A percentile compares a stretch with the other conserved stretches of the same genome.
These are phyloP conservation scores for Phoma sp. DNA, from an alignment of 2,329 filamentous ascomycete species.

Conservation along the genomic window DNA sequence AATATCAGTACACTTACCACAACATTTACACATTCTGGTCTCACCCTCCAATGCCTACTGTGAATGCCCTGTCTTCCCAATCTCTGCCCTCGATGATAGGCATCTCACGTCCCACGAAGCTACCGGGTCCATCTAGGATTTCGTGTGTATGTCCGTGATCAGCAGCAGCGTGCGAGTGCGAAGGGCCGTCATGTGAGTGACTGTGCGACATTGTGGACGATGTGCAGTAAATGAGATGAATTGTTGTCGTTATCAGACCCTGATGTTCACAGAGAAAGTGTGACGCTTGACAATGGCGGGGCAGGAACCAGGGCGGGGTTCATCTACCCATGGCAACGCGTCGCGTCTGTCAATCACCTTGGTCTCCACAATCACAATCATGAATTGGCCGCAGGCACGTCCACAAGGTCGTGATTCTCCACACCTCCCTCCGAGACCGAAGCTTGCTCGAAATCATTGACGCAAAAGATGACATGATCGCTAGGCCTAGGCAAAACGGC, in stretches of 20 bases:
- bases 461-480: conserved; percentile 4
- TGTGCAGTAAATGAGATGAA: neutral
- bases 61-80: conserved; percentile 90
- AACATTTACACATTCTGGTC: neutral
- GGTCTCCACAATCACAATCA: conserved; percentile 8
- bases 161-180: conserved; percentile 60
- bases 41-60: conserved; percentile 96
- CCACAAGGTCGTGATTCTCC: neutral
- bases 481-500: conserved; percentile 4
- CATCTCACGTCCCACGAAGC: conserved; percentile 89
- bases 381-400: neutral
- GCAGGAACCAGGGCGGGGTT: conserved; percentile 30
- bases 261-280: conserved; percentile 11
- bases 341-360: conserved; percentile 4
- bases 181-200: conserved; percentile 44
- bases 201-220: conserved; percentile 37
- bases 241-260: conserved; percentile 6
- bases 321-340: neutral
- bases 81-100: conserved; percentile 86
- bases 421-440: neutral
- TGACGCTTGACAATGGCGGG: conserved; percentile 27
- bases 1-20: conserved; percentile 2
- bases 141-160: conserved; percentile 96
- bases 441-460: too few species aligned
- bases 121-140: conserved; percentile 91